Percentiles rank a stretch among this genome's conserved stretches.
phyloP scores from a whole-genome alignment of 805 yeast species.

The Candida dendrica region DNA sequence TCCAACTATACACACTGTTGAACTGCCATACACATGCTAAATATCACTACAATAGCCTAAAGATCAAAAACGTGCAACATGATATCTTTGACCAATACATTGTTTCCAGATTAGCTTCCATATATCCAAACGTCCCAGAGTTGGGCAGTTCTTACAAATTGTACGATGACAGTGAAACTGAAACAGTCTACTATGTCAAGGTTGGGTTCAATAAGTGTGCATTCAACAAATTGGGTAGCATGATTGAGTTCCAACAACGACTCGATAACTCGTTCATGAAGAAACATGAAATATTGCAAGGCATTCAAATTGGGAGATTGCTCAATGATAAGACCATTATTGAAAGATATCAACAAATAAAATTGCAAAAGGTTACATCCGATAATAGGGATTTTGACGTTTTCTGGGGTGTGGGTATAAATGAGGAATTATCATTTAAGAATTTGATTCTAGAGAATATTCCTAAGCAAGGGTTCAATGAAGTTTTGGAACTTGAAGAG shows the following conservation, averaged over 20 bases:
- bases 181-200: slow-evolving; percentile 40
- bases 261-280: slow-evolving; percentile 37
- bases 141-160: slow-evolving; percentile 35
- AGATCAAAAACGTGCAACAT: slow-evolving; percentile 67
- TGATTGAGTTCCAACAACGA: slow-evolving; percentile 51
- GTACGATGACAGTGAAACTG: slow-evolving; percentile 47
- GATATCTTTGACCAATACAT: slow-evolving; percentile 60
- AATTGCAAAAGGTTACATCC: slow-evolving; percentile 1
- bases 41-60: slow-evolving; percentile 43
- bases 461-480: slow-evolving; percentile 8
- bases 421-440: slow-evolving; percentile 17
- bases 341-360: slow-evolving; percentile 25
- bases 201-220: slow-evolving; percentile 52
- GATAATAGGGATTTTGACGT: slow-evolving; percentile 60
- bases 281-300: slow-evolving; percentile 21
- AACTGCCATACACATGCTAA: slow-evolving; percentile 48
- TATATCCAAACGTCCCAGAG: slow-evolving; percentile 35
- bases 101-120: slow-evolving; percentile 38
- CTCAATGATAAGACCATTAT: slow-evolving; percentile 20
- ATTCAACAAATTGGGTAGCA: slow-evolving; percentile 61
- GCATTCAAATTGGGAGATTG: slow-evolving; percentile 19
- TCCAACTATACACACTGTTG: slow-evolving; percentile 50
- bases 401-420: slow-evolving; percentile 44
- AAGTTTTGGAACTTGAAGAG: slow-evolving; percentile 8
- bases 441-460: slow-evolving; percentile 8